Evolutionary conservation across 306 rosid species (phyloP), one percentile per base, ranked within the genome.

Genomic region (Dryas drummondii): DNA sequence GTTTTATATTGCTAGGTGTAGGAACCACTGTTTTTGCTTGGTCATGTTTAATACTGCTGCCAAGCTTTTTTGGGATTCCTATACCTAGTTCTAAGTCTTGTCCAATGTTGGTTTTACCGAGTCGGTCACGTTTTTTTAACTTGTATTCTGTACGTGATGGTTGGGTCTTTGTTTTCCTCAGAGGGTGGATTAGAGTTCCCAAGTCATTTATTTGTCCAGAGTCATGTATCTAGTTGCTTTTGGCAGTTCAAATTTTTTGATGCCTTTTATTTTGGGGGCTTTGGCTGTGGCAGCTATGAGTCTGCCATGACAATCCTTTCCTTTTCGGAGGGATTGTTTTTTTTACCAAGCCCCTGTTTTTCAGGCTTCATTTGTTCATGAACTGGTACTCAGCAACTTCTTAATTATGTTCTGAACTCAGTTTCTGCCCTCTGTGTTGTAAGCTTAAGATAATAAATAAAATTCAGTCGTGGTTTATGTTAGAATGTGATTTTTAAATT

Each of bases 221-320:
- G 76, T 73, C 68, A 4, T 73, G 59, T 73, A 32, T 73, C n/a
- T 19, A 74, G 87, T 87, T 88, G 85, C 83, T 77, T 82, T 80
- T 81, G 74, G 66, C 81, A 79, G 96, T 89, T 87, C 73, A 71
- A 76, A 66, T 68, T 22, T 66, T 77, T 45, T 84, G 97, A 79
- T 72, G 97, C 89, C 91, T 82, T 78, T 68, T 82, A 32, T 78
- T 78, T 75, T 72, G 17, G 79, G 91, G 91, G 91, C 72, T 85
- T 90, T 80, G 98, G 99, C 87, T 74, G 59, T 86, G 96, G 88
- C 93, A 87, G 96, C 83, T 81, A 74, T 42, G 42, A 3, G 86
- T 84, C 91, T 93, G 97, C 88, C 92, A 75, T 74, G 70, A 92
- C 92, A 82, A 69, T 72, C 88, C 79, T 79, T 63, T 76, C 70